phyloP scores from a whole-genome alignment of 2,329 filamentous ascomycete genomes.

The Fusarium veterinarium region DNA sequence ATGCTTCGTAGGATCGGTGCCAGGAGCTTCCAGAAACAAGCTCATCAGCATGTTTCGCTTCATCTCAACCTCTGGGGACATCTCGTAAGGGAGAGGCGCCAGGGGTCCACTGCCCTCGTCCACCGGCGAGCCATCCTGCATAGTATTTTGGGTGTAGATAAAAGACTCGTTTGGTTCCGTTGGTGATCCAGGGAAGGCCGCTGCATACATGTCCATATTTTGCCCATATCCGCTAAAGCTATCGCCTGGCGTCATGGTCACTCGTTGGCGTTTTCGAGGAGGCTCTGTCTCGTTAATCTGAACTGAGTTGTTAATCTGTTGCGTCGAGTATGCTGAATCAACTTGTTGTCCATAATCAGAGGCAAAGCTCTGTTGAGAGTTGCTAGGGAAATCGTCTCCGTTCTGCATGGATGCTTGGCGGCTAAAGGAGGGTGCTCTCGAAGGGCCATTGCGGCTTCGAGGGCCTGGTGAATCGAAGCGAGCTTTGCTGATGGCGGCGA shows the following conservation, averaged over 20 bases:
- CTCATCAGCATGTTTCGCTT: constrained; percentile 86
- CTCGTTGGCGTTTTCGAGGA: constrained; percentile 80
- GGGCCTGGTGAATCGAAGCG: constrained; percentile 89
- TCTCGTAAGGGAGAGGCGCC: constrained; percentile 71
- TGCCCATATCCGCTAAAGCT: constrained; percentile 67
- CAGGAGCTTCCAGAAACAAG: constrained; percentile 80
- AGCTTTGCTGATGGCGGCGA: constrained; percentile 96
- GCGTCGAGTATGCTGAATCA: constrained; percentile 78
- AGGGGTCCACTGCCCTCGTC: constrained; percentile 69
- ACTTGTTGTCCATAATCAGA: constrained; percentile 80
- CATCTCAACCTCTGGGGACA: constrained; percentile 75
- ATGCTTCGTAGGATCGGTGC: constrained; percentile 77
- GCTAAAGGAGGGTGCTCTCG: constrained; percentile 75
- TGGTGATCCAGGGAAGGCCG: constrained; percentile 74
- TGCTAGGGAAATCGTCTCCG: constrained; percentile 73
- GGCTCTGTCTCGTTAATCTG: constrained; percentile 71
- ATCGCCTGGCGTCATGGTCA: constrained; percentile 65
- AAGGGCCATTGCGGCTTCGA: constrained; percentile 71
- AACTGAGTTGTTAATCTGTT: constrained; percentile 56
- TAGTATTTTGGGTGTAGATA: constrained; percentile 67
- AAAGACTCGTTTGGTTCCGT: constrained; percentile 87
- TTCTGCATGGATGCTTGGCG: constrained; percentile 79
- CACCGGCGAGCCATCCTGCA: constrained; percentile 56
- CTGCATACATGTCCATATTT: constrained; percentile 58
- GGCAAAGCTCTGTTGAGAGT: constrained; percentile 85